Evolutionary conservation across 306 rosid species (phyloP).

Genomic region (Malus asiatica): DNA sequence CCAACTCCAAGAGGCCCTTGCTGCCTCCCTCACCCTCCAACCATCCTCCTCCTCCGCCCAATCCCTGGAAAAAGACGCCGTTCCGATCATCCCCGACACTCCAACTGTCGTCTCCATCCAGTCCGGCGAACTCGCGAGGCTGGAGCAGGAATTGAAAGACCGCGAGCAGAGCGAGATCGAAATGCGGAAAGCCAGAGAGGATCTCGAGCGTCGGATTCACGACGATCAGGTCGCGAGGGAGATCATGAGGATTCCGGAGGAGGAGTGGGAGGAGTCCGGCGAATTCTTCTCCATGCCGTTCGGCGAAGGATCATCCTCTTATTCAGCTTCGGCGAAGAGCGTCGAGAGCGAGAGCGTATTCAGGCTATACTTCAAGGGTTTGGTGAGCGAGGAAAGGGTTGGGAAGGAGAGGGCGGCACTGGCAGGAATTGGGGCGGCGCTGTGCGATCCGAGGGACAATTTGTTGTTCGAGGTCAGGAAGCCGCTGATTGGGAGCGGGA

Average conservation of each 20-base stretch:
- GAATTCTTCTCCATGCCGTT: constrained; percentile 32
- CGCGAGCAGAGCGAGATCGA: constrained; percentile 24
- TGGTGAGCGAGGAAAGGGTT: constrained; percentile 42
- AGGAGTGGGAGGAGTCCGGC: constrained; percentile 35
- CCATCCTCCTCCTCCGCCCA: constrained; percentile 29
- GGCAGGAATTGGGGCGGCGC: constrained; percentile 62
- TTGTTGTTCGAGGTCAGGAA: constrained; percentile 36
- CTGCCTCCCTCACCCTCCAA: constrained; percentile 40
- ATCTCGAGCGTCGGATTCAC: constrained; percentile 40
- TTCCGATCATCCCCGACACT: background rate
- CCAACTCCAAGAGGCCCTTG: constrained; percentile 60
- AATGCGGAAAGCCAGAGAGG: constrained; percentile 22
- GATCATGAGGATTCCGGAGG: constrained; percentile 28
- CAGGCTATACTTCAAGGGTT: constrained; percentile 57
- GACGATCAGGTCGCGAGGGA: constrained; percentile 35
- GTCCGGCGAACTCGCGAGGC: too few species aligned
- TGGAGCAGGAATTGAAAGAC: constrained; percentile 27
- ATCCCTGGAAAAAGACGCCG: background rate
- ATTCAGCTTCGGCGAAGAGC: background rate
- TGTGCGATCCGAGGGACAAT: constrained; percentile 36
- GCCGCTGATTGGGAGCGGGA: constrained; percentile 31
- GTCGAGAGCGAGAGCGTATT: constrained; percentile 15
- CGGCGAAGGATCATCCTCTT: constrained; percentile 32
- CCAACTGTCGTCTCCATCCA: background rate
- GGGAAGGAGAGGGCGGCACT: constrained; percentile 16